phyloP scores from a whole-genome alignment of 2,329 filamentous ascomycete genomes.

The Aspergillus fructus region DNA sequence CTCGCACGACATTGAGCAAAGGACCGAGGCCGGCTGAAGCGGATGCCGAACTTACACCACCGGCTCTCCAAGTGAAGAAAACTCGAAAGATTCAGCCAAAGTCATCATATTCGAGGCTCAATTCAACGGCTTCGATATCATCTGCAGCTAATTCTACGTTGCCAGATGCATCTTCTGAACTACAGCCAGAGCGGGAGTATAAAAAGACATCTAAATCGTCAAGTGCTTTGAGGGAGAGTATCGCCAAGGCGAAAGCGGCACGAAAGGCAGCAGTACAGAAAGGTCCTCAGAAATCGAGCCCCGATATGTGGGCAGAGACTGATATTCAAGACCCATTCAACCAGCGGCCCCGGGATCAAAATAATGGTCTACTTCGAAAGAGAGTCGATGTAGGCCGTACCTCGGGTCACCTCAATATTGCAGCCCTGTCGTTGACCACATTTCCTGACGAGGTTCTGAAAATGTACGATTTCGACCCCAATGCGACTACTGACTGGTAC shows the following conservation, averaged over 20 bases:
- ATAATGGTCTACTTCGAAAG: conserved; percentile 68
- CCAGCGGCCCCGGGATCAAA: conserved; percentile 58
- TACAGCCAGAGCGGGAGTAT: conserved; percentile 32
- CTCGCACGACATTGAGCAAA: conserved; percentile 54
- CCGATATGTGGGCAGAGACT: conserved; percentile 50
- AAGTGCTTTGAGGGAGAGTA: conserved; percentile 78
- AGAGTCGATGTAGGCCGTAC: conserved; percentile 71
- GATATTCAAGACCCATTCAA: conserved; percentile 52
- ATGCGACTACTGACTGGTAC: conserved; percentile 72
- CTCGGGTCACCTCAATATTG: conserved; percentile 83
- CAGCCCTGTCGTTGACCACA: conserved; percentile 74
- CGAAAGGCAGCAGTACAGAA: conserved; percentile 54
- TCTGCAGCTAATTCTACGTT: conserved; percentile 30
- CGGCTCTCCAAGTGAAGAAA: conserved; percentile 41
- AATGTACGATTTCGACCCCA: conserved; percentile 82
- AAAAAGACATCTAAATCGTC: conserved; percentile 67
- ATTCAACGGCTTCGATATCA: conserved; percentile 31
- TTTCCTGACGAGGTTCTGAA: conserved; percentile 80
- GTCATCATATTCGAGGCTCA: conserved; percentile 28
- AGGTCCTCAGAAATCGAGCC: conserved; percentile 20
- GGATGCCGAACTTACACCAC: conserved; percentile 28
- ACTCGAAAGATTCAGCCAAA: conserved; percentile 36
- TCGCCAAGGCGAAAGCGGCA: conserved; percentile 87
- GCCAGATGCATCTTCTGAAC: conserved; percentile 30
- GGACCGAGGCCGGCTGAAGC: conserved; percentile 55